Conservation (phyloP, 2,329 filamentous ascomycete species). For the Pleoardoris graminearum region DNA sequence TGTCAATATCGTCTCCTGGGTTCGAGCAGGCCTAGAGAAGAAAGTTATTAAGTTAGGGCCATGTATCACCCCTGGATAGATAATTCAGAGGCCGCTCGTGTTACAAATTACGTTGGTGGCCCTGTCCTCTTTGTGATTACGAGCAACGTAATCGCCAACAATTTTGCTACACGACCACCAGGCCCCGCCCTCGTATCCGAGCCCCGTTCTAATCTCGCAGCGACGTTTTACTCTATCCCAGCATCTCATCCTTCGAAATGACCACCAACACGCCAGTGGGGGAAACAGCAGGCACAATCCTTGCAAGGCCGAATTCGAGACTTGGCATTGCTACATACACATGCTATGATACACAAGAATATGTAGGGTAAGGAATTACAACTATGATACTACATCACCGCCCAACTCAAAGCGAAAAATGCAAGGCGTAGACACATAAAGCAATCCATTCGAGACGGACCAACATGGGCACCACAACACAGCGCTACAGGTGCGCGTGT, state of each 20-base stretch:
- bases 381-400: slow-evolving; percentile 22
- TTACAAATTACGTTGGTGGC: no score
- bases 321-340: slow-evolving; percentile 10
- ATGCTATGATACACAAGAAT: slow-evolving; percentile 6
- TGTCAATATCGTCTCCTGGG: no score
- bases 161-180: no score
- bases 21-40: no score
- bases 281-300: background rate
- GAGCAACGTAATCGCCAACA: no score
- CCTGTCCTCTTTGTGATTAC: no score
- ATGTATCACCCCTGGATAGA: no score
- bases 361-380: slow-evolving; percentile 21
- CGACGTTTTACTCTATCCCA: background rate
- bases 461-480: background rate
- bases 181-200: slow-evolving; percentile 4
- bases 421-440: slow-evolving; percentile 26
- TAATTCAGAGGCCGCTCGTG: no score
- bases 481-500: background rate
- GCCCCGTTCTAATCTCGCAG: background rate
- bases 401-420: slow-evolving; percentile 4
- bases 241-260: background rate
- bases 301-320: slow-evolving; percentile 8
- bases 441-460: slow-evolving; percentile 7
- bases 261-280: background rate
- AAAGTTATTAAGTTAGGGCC: no score